phyloP scores from a whole-genome alignment of 176 grass and related monocot species.

The Juncus effusus region DNA sequence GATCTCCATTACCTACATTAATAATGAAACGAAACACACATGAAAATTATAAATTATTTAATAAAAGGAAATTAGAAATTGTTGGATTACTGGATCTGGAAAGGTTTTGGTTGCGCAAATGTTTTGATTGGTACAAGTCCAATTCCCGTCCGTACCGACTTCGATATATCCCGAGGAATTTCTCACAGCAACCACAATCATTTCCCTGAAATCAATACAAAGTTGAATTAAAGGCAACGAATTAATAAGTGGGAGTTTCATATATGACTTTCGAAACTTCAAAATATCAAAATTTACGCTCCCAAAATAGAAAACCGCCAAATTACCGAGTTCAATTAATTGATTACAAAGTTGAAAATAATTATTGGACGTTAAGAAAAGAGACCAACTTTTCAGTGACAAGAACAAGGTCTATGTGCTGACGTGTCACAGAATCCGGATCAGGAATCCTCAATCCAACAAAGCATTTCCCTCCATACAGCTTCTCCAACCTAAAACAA shows the following conservation, averaged over 20 bases:
- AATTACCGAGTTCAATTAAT: too few species aligned
- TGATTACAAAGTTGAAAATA: too few species aligned
- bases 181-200: slow-evolving; percentile 75
- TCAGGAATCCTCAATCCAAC: slow-evolving; percentile 95
- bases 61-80: background rate
- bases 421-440: slow-evolving; percentile 58
- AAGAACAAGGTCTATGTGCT: slow-evolving; percentile 75
- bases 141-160: slow-evolving; percentile 64
- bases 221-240: too few species aligned
- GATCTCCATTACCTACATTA: slow-evolving; percentile 65
- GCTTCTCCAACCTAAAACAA: slow-evolving; percentile 68
- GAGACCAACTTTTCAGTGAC: slow-evolving; percentile 55
- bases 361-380: background rate
- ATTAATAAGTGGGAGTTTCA: too few species aligned
- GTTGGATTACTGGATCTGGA: slow-evolving; percentile 52
- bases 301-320: too few species aligned
- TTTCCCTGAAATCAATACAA: slow-evolving; percentile 40
- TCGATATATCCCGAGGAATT: slow-evolving; percentile 65
- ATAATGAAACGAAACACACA: background rate
- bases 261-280: too few species aligned
- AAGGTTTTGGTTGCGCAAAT: slow-evolving; percentile 37
- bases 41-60: background rate
- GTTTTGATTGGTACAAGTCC: slow-evolving; percentile 57
- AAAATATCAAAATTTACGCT: too few species aligned
- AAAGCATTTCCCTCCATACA: slow-evolving; percentile 72